Conservation (phyloP, 495 filamentous ascomycete species). For the Parathielavia appendiculata region DNA sequence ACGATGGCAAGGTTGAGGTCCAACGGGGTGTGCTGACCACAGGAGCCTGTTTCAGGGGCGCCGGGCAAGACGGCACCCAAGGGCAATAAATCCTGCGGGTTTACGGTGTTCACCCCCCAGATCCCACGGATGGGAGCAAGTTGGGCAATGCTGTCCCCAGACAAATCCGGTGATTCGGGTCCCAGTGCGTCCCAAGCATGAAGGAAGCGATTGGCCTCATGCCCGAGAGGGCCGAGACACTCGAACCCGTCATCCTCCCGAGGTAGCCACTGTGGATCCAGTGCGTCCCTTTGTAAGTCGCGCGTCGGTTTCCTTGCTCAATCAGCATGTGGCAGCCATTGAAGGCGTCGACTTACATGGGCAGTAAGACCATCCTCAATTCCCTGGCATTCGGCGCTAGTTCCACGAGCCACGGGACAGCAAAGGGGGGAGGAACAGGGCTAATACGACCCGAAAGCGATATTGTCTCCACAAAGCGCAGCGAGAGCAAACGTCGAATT, state of each 20-base stretch:
- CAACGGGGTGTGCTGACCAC: neutral
- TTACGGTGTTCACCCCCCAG: neutral
- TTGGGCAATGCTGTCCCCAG: neutral
- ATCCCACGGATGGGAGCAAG: neutral
- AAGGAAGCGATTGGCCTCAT: neutral
- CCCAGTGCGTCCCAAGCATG: neutral
- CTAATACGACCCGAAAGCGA: neutral
- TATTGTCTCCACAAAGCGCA: neutral
- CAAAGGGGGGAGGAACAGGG: neutral
- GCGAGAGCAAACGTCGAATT: neutral
- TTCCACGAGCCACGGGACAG: constrained; percentile 1
- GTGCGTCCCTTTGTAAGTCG: neutral
- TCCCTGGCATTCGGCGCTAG: neutral
- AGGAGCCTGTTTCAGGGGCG: neutral
- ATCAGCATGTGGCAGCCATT: neutral
- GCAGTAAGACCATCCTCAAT: neutral
- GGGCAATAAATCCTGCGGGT: neutral
- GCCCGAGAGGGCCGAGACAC: neutral
- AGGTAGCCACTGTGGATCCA: neutral
- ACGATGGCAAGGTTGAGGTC: neutral
- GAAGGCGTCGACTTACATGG: neutral
- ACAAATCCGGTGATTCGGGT: neutral
- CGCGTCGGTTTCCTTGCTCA: neutral
- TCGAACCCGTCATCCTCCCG: neutral
- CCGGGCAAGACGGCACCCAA: neutral